Evolutionary conservation across 345 rosid genomes (phyloP).

Genomic region (Brassica nigra): DNA sequence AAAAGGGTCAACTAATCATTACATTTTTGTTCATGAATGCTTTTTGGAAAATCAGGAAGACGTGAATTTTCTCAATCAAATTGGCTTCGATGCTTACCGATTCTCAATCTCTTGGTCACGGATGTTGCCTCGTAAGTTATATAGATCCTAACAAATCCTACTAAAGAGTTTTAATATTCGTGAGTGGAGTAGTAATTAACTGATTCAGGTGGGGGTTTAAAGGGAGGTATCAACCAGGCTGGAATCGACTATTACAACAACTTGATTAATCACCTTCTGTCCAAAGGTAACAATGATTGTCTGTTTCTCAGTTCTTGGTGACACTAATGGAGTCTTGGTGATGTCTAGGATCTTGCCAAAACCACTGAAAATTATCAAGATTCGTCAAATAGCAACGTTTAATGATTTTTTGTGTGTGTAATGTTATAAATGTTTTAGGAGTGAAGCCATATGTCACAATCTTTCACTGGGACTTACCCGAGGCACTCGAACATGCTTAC

Average conservation of each 20-base stretch:
- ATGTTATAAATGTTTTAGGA: constrained; percentile 32
- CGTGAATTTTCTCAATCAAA: constrained; percentile 30
- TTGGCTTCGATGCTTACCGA: constrained; percentile 50
- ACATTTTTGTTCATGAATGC: constrained; percentile 17
- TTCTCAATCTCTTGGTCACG: constrained; percentile 56
- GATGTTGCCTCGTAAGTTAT: constrained; percentile 45
- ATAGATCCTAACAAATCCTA: background rate
- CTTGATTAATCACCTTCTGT: constrained; percentile 46
- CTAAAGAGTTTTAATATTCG: background rate
- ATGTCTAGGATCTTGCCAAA: constrained; percentile 3
- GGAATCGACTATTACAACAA: constrained; percentile 55
- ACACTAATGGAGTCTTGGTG: background rate
- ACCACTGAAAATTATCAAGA: background rate
- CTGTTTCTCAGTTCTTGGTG: background rate
- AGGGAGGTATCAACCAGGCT: constrained; percentile 51
- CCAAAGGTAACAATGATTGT: constrained; percentile 34
- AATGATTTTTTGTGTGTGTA: background rate
- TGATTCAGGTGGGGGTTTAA: constrained; percentile 44
- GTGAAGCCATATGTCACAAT: constrained; percentile 47
- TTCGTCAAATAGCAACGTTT: background rate
- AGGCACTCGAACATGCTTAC: constrained; percentile 45
- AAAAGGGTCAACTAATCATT: background rate
- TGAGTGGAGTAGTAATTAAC: background rate
- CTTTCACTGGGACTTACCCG: constrained; percentile 56
- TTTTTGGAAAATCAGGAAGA: constrained; percentile 37